Conservation (phyloP, 306 rosid species). For the Cucurbita moschata region DNA sequence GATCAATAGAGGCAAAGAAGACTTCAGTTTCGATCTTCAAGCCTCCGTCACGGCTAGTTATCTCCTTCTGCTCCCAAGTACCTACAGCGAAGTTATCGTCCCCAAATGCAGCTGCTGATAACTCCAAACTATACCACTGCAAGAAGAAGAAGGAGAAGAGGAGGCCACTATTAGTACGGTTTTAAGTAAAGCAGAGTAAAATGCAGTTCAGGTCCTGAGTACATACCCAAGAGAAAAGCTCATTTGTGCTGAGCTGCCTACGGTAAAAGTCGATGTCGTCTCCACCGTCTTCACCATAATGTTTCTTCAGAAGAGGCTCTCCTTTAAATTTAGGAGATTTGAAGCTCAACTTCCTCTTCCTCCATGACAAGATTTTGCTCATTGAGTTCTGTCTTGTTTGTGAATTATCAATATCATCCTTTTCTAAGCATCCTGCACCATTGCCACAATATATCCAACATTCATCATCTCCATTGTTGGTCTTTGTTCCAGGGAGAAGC, state of each 20-base stretch:
- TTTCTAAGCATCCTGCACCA: background rate
- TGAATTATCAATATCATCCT: background rate
- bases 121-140: conserved; percentile 10
- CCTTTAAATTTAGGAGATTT: conserved; percentile 17
- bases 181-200: background rate
- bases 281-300: conserved; percentile 26
- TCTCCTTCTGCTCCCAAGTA: conserved; percentile 24
- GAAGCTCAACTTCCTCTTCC: conserved; percentile 24
- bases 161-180: background rate
- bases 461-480: conserved; percentile 13
- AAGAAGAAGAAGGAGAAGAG: background rate
- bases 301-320: conserved; percentile 27
- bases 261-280: conserved; percentile 27
- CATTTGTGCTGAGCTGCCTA: conserved; percentile 21
- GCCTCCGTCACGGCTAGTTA: conserved; percentile 20
- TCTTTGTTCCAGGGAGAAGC: background rate
- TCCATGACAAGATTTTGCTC: conserved; percentile 17
- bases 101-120: conserved; percentile 19
- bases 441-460: conserved; percentile 16
- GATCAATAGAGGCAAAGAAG: conserved; percentile 31
- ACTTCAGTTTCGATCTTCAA: conserved; percentile 17
- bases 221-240: conserved; percentile 13
- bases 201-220: background rate
- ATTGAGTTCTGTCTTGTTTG: conserved; percentile 2
- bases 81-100: conserved; percentile 21